These are phyloP conservation scores for Carallia pectinifolia DNA, from an alignment of 345 rosid species.

Conservation along the genomic window DNA sequence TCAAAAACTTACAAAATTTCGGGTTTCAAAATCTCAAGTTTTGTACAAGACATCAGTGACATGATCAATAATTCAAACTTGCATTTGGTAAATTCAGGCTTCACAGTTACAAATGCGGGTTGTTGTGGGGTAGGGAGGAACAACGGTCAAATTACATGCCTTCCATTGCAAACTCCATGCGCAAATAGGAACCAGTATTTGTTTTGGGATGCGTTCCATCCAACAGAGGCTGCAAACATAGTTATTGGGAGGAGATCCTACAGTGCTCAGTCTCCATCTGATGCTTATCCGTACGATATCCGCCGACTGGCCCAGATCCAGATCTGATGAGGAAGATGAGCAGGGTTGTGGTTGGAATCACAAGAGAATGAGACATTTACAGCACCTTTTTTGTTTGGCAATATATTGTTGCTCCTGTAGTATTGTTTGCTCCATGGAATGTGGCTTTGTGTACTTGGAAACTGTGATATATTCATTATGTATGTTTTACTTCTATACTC, in stretches of 20 bases:
- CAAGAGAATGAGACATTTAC: no score
- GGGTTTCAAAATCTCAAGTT: no score
- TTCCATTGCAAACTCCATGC: slow-evolving; percentile 40
- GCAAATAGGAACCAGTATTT: slow-evolving; percentile 15
- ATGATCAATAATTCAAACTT: no score
- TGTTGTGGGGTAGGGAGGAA: slow-evolving; percentile 41
- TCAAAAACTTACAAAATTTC: no score
- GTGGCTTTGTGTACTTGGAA: not conserved
- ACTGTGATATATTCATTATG: no score
- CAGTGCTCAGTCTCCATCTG: slow-evolving; percentile 16
- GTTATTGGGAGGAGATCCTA: slow-evolving; percentile 40
- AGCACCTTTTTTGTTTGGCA: not conserved
- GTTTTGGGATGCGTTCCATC: slow-evolving; percentile 54
- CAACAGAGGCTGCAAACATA: slow-evolving; percentile 37
- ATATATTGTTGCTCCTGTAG: not conserved
- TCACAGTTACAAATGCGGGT: slow-evolving; percentile 30
- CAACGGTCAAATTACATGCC: slow-evolving; percentile 44
- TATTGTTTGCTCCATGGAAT: not conserved
- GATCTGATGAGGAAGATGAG: slow-evolving; percentile 7
- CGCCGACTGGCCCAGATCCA: slow-evolving; percentile 24
- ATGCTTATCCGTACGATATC: slow-evolving; percentile 32
- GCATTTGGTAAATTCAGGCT: slow-evolving; percentile 27
- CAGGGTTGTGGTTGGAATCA: not conserved
- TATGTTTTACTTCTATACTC: no score
- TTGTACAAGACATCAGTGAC: no score